Conservation (phyloP, 768 basidiomycete genomes). For the Gelatoporia subvermispora region DNA sequence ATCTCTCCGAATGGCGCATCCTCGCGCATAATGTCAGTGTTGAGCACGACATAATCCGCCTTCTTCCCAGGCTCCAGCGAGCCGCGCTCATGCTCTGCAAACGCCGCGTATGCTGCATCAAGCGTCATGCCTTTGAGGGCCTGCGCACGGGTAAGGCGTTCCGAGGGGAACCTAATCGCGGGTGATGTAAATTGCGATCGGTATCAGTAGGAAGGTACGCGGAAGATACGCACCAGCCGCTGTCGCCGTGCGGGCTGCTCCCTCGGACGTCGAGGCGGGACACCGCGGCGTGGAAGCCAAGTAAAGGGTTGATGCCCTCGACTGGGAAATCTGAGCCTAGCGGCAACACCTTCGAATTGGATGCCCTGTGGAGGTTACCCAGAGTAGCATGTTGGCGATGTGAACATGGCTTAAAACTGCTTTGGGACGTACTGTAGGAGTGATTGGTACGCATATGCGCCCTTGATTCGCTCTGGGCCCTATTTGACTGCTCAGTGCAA, state of each 20-base stretch:
- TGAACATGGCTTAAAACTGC: neutral
- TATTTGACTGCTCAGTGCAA: constrained; percentile 18
- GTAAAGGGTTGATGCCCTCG: constrained; percentile 83
- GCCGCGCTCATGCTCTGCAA: constrained; percentile 66
- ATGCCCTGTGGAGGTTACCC: constrained; percentile 33
- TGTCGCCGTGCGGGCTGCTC: constrained; percentile 73
- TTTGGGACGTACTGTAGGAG: constrained; percentile 53
- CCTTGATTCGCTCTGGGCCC: constrained; percentile 79
- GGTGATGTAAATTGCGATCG: neutral
- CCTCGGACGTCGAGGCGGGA: constrained; percentile 66
- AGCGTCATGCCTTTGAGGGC: constrained; percentile 89
- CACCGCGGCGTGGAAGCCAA: constrained; percentile 88
- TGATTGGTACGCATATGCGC: constrained; percentile 86
- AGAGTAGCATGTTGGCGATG: neutral
- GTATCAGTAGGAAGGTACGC: neutral
- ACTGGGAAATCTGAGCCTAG: constrained; percentile 95
- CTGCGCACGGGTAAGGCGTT: constrained; percentile 75
- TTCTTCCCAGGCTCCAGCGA: constrained; percentile 73
- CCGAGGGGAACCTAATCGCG: constrained; percentile 60
- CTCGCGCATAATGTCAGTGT: constrained; percentile 76
- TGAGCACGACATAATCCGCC: constrained; percentile 84
- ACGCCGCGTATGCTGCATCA: constrained; percentile 85
- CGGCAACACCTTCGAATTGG: constrained; percentile 54
- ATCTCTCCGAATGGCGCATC: constrained; percentile 54
- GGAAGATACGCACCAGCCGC: constrained; percentile 63